Percentiles rank a stretch among this genome's conserved stretches.
phyloP scores from a whole-genome alignment of 1,139 yeast genomes.

The Torulaspora pretoriensis region DNA sequence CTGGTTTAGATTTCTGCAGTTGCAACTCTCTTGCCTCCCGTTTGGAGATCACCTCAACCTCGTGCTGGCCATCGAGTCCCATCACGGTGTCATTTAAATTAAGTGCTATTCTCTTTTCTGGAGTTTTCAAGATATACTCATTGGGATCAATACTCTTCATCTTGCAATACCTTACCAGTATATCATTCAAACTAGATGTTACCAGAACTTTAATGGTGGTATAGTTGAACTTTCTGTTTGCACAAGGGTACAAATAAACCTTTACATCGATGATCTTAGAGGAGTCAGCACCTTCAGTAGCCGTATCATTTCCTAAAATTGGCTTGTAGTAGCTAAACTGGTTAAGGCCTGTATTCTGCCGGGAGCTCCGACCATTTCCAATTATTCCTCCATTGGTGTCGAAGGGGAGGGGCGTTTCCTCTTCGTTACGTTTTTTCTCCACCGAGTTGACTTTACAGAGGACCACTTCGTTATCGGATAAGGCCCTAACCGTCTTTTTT shows the following conservation, averaged over 20 bases:
- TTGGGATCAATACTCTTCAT: conserved; percentile 35
- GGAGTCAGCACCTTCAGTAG: conserved; percentile 24
- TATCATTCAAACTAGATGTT: conserved; percentile 37
- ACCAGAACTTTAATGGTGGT: conserved; percentile 34
- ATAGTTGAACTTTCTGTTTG: conserved; percentile 27
- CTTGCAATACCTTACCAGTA: conserved; percentile 35
- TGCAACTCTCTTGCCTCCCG: conserved; percentile 32
- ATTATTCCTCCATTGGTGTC: conserved; percentile 30
- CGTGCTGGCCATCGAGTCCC: conserved; percentile 36
- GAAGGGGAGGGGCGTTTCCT: conserved; percentile 53
- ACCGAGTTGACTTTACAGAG: conserved; percentile 45
- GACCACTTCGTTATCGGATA: conserved; percentile 67
- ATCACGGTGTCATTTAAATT: conserved; percentile 39
- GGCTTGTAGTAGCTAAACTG: conserved; percentile 39
- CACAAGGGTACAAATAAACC: conserved; percentile 36
- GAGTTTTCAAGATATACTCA: conserved; percentile 36
- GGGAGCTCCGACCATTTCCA: conserved; percentile 4
- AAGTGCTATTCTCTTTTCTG: conserved; percentile 29
- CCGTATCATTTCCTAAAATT: conserved; percentile 29
- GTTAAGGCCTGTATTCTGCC: conserved; percentile 18
- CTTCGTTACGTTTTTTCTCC: conserved; percentile 39
- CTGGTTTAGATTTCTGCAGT: conserved; percentile 29
- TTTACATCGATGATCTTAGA: conserved; percentile 31
- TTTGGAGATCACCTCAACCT: conserved; percentile 33
- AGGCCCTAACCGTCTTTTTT: conserved; percentile 49